These are phyloP conservation scores for Gelatoporia subvermispora DNA, from an alignment of 768 basidiomycete genomes.

Conservation along the genomic window DNA sequence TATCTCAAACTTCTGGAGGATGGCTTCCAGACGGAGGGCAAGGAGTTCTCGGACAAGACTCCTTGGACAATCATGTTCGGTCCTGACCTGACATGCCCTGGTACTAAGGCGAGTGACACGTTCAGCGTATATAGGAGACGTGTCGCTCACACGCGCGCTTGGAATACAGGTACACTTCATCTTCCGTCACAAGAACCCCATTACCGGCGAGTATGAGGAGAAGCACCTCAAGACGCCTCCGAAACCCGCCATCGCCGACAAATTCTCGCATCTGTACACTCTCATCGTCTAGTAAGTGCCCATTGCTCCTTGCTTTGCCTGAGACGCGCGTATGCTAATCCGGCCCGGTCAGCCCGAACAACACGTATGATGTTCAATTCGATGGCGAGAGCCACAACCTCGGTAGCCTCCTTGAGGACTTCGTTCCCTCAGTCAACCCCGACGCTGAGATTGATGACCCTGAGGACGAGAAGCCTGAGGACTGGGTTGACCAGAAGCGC, in stretches of 20 bases:
- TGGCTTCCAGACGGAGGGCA: conserved; percentile 89
- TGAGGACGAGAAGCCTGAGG: conserved; percentile 80
- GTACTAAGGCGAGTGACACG: conserved; percentile 64
- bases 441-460: conserved; percentile 90
- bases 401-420: conserved; percentile 89
- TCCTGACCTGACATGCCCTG: conserved; percentile 90
- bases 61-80: conserved; percentile 98
- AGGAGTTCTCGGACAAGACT: conserved; percentile 91
- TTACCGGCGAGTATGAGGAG: conserved; percentile 91
- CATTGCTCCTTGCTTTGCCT: neutral
- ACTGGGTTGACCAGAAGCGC: conserved; percentile 89
- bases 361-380: conserved; percentile 88
- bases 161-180: conserved; percentile 86
- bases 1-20: conserved; percentile 95
- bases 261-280: conserved; percentile 91
- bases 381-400: conserved; percentile 79
- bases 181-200: conserved; percentile 95
- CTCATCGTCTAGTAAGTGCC: conserved; percentile 79
- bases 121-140: neutral
- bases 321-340: neutral
- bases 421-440: conserved; percentile 91
- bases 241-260: conserved; percentile 73
- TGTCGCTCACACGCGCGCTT: conserved; percentile 5
- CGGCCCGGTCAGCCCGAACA: conserved; percentile 62
- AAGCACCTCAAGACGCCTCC: conserved; percentile 88